phyloP scores from a whole-genome alignment of 805 yeast genomes.

The Cyberlindnera maritima region DNA sequence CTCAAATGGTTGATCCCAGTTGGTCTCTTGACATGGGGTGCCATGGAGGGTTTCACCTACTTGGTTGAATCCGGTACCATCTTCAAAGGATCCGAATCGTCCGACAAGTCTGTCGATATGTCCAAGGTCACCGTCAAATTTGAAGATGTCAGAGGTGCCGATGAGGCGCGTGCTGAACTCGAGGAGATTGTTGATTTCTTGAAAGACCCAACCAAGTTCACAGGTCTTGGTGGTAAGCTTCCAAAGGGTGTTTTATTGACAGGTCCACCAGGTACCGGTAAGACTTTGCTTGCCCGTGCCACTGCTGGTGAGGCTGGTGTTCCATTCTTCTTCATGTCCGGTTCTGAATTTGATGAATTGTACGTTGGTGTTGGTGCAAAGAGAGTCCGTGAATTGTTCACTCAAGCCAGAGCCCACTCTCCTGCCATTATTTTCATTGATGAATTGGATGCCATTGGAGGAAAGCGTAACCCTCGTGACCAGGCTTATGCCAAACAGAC shows the following conservation, averaged over 20 bases:
- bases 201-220: slow-evolving; percentile 93
- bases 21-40: slow-evolving; percentile 76
- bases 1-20: slow-evolving; percentile 83
- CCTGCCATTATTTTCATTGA: slow-evolving; percentile 98
- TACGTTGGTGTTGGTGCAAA: slow-evolving; percentile 99
- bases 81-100: slow-evolving; percentile 67
- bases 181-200: slow-evolving; percentile 98
- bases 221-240: slow-evolving; percentile 94
- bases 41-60: slow-evolving; percentile 73
- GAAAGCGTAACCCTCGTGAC: slow-evolving; percentile 94
- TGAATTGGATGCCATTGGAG: slow-evolving; percentile 98
- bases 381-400: slow-evolving; percentile 89
- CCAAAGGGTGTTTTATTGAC: slow-evolving; percentile 96
- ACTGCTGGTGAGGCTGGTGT: slow-evolving; percentile 99
- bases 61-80: slow-evolving; percentile 82
- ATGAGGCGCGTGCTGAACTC: slow-evolving; percentile 95
- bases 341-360: slow-evolving; percentile 96
- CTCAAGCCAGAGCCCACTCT: slow-evolving; percentile 90
- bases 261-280: slow-evolving; percentile 99
- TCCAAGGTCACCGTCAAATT: slow-evolving; percentile 84
- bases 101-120: slow-evolving; percentile 79
- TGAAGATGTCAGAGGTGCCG: slow-evolving; percentile 94
- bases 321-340: slow-evolving; percentile 97
- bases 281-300: slow-evolving; percentile 92
- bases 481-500: slow-evolving; percentile 99